Evolutionary conservation across 2,329 filamentous ascomycete species (phyloP).

Genomic region (Claviceps citrina): DNA sequence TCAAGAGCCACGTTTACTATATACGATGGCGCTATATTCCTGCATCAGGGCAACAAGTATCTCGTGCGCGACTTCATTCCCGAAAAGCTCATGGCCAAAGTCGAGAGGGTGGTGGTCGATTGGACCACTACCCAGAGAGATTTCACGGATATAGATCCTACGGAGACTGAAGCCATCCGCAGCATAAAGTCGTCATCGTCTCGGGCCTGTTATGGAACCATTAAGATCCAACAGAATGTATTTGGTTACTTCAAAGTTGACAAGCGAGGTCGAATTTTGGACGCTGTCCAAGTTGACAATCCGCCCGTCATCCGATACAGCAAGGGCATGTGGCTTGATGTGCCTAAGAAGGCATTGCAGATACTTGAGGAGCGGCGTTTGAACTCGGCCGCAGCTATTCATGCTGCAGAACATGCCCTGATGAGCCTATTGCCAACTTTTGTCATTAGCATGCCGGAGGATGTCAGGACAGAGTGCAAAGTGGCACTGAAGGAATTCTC

Average conservation of each 20-base stretch:
- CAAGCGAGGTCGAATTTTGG: constrained; percentile 66
- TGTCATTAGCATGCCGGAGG: constrained; percentile 75
- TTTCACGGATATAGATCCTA: constrained; percentile 83
- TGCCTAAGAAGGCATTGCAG: constrained; percentile 63
- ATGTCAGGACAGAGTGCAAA: constrained; percentile 92
- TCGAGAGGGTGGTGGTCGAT: constrained; percentile 78
- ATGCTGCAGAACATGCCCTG: constrained; percentile 85
- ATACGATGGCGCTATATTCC: constrained; percentile 91
- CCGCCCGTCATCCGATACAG: constrained; percentile 72
- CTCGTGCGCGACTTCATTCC: constrained; percentile 78
- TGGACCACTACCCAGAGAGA: constrained; percentile 92
- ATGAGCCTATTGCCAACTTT: constrained; percentile 80
- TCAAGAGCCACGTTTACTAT: constrained; percentile 90
- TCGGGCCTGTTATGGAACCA: constrained; percentile 69
- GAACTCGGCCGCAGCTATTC: constrained; percentile 78
- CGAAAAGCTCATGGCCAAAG: constrained; percentile 67
- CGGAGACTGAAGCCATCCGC: constrained; percentile 79
- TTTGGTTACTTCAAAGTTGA: constrained; percentile 98
- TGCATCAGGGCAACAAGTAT: constrained; percentile 90
- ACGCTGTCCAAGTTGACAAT: constrained; percentile 86
- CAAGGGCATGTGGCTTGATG: constrained; percentile 92
- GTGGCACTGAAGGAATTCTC: constrained; percentile 76
- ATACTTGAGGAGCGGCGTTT: constrained; percentile 59
- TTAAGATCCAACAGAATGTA: constrained; percentile 75
- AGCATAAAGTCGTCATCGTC: constrained; percentile 46